Conservation (phyloP, 1,284 basidiomycete species). For the Schizopora paradoxa region DNA sequence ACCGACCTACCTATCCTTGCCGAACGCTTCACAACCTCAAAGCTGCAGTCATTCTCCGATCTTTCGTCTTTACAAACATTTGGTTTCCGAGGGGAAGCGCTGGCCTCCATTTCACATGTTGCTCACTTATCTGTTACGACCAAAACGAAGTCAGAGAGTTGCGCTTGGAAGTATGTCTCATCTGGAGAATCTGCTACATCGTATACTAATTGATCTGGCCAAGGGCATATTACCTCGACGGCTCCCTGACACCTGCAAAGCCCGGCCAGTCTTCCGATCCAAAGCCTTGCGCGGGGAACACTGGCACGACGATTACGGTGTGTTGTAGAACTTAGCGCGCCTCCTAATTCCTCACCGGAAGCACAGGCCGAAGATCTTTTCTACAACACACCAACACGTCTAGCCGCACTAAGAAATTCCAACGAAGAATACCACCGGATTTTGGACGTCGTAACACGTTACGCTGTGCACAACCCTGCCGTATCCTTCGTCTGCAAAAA, state of each 20-base stretch:
- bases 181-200: neutral
- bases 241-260: conserved; percentile 63
- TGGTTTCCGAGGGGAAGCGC: conserved; percentile 95
- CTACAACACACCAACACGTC: conserved; percentile 88
- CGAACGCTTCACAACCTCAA: conserved; percentile 95
- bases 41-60: conserved; percentile 85
- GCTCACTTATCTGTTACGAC: conserved; percentile 86
- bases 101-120: conserved; percentile 96
- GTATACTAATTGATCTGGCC: conserved; percentile 3
- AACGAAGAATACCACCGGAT: conserved; percentile 94
- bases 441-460: conserved; percentile 90
- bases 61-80: conserved; percentile 85
- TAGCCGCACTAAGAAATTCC: conserved; percentile 78
- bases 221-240: conserved; percentile 80
- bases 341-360: neutral
- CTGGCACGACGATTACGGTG: conserved; percentile 88
- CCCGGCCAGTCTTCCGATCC: conserved; percentile 69
- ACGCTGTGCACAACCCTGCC: conserved; percentile 88
- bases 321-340: conserved; percentile 23
- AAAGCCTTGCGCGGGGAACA: conserved; percentile 88
- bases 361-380: conserved; percentile 90
- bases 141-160: conserved; percentile 76
- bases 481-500: conserved; percentile 92
- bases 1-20: conserved; percentile 86
- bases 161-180: conserved; percentile 82